A percentile compares a stretch with the other conserved stretches of the same genome.
phyloP scores from a whole-genome alignment of 805 yeast species.

The Maudiozyma turicensis region DNA sequence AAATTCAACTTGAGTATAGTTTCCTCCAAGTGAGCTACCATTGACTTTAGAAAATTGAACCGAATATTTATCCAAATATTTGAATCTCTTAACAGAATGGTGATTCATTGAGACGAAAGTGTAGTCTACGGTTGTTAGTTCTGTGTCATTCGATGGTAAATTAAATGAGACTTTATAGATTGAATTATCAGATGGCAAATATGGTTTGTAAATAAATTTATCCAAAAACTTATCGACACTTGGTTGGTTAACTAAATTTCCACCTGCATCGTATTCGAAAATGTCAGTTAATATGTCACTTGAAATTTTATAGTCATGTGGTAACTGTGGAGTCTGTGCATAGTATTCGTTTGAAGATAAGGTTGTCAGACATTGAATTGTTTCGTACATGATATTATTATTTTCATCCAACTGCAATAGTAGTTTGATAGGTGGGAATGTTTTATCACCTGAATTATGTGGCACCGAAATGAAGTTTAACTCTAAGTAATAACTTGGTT shows the following conservation, averaged over 20 bases:
- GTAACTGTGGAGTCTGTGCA: constrained; percentile 19
- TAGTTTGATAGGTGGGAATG: constrained; percentile 14
- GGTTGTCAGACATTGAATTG: constrained; percentile 18
- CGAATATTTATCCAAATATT: constrained; percentile 21
- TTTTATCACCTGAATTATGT: not conserved
- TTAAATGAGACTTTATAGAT: not conserved
- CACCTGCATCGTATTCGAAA: not conserved
- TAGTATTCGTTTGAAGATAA: constrained; percentile 12
- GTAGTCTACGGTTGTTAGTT: constrained; percentile 8
- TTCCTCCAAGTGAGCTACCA: constrained; percentile 21
- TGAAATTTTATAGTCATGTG: constrained; percentile 17
- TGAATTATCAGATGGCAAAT: not conserved
- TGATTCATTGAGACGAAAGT: constrained; percentile 16
- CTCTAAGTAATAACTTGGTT: constrained; percentile 25
- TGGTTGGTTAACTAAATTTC: constrained; percentile 29
- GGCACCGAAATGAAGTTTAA: constrained; percentile 16
- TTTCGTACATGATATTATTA: constrained; percentile 14
- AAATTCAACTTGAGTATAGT: constrained; percentile 23
- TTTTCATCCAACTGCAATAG: constrained; percentile 26
- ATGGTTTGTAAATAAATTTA: constrained; percentile 3
- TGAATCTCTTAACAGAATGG: constrained; percentile 20
- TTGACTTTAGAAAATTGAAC: constrained; percentile 26
- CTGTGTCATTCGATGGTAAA: not conserved
- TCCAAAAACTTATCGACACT: constrained; percentile 35
- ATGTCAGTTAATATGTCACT: constrained; percentile 3